These are phyloP conservation scores for Cyclotella baltica DNA, from an alignment of 108 stramenopile genomes.

Conservation along the genomic window DNA sequence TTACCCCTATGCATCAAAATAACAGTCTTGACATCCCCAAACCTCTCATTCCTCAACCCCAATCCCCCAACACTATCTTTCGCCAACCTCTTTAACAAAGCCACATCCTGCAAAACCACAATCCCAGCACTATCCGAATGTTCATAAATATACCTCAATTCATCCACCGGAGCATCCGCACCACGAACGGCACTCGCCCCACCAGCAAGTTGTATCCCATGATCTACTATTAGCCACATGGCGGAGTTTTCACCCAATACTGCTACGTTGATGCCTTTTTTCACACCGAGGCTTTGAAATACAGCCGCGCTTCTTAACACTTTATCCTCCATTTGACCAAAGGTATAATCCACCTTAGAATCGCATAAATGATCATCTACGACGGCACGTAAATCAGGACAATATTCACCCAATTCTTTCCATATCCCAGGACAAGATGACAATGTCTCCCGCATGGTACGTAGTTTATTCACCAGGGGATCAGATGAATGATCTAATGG, in stretches of 20 bases:
- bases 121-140: conserved; percentile 86
- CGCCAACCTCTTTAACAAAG: conserved; percentile 66
- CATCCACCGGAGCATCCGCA: conserved; percentile 86
- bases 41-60: conserved; percentile 71
- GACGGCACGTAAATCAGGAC: conserved; percentile 71
- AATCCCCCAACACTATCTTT: conserved; percentile 69
- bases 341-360: conserved; percentile 66
- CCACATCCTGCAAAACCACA: conserved; percentile 82
- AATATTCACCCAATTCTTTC: conserved; percentile 64
- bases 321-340: conserved; percentile 67
- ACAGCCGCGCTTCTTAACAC: conserved; percentile 67
- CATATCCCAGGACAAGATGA: conserved; percentile 74
- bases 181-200: conserved; percentile 89
- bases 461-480: conserved; percentile 81
- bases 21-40: conserved; percentile 75
- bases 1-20: conserved; percentile 82
- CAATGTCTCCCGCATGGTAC: conserved; percentile 67
- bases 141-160: conserved; percentile 91
- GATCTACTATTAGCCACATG: conserved; percentile 85
- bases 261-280: conserved; percentile 76
- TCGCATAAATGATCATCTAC: conserved; percentile 85
- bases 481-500: conserved; percentile 73
- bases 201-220: conserved; percentile 82
- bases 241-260: conserved; percentile 90
- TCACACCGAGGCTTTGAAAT: conserved; percentile 71